Base-by-base conservation (phyloP, 805 yeast genomes). In the Ogataea kodamae region DNA sequence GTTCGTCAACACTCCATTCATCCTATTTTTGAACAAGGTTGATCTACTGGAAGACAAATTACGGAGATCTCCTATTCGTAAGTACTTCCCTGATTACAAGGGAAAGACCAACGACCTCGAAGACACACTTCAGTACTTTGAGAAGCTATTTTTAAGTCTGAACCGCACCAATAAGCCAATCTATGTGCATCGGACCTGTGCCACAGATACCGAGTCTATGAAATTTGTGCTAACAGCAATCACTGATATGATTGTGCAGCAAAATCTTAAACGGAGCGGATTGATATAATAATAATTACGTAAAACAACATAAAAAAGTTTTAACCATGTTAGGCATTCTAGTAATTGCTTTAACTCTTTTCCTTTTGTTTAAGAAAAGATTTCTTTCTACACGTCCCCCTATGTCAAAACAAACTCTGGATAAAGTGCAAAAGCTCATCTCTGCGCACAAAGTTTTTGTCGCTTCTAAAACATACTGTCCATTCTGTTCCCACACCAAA, bases 141-240 rank as follows among this genome's bases (percentile, higher is more conserved):
- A 84, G 51, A 64, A 65, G 25, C 61, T 75, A 30, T 85, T 88
- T 47, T 52, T 81, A 38, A 65, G 73, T 34, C 57, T 84, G 40
- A 86, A 88, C 55, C 65, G 74, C 41, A 57, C 71, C 3, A 70
- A 75, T 28, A 75, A 78, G 43, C 90, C 88, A n/a, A 73, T 92
- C 19, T 92, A 92, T 55, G 82, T 86, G 14, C 96, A 88, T 62
- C 67, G 88, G 45, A 92, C 98, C 1, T 88, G 97, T 62, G 98
- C 98, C 0, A 92, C 98, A 0, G 97, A 92, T 57, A 76, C 94
- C 0, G 68, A 75, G 35, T 75, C 88, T 18, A 92, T 92, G 96
- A 73, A 75, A 52, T 90, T 89, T 52, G 96, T 92, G 11, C 68
- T 92, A 37, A 75, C 84, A 4, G 96, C 97, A 0, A 96, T 88